Conservation (phyloP, 2,329 filamentous ascomycete species). For the Aspergillus brunneoviolaceus region DNA sequence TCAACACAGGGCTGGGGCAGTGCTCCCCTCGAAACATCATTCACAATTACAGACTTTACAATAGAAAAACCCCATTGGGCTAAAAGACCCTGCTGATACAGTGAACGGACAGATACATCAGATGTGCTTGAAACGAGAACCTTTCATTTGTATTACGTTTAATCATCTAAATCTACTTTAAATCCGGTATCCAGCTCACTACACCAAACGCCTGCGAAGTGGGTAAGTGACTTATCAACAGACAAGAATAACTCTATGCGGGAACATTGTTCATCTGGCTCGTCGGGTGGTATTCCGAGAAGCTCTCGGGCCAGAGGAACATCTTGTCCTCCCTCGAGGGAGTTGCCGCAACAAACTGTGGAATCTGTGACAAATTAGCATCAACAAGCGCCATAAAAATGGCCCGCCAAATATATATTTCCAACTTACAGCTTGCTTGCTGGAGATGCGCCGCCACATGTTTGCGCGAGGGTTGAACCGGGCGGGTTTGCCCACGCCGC, state of each 20-base stretch:
- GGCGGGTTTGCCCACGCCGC: slow-evolving; percentile 58
- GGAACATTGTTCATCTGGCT: slow-evolving; percentile 17
- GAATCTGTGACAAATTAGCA: slow-evolving; percentile 32
- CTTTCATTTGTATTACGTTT: not conserved
- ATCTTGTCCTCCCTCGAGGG: slow-evolving; percentile 61
- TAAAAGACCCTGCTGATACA: too few species aligned
- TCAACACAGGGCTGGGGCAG: too few species aligned
- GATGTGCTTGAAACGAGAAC: not conserved
- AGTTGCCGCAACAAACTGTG: slow-evolving; percentile 51
- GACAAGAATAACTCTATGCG: not conserved
- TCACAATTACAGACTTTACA: too few species aligned
- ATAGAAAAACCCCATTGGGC: too few species aligned
- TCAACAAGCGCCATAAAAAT: slow-evolving; percentile 19
- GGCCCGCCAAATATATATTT: slow-evolving; percentile 15
- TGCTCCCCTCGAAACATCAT: too few species aligned
- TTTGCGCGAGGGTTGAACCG: slow-evolving; percentile 68
- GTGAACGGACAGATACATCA: too few species aligned
- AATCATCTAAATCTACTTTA: not conserved
- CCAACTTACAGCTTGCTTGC: slow-evolving; percentile 52
- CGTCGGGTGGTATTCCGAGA: slow-evolving; percentile 47
- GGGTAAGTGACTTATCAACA: not conserved
- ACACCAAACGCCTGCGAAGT: slow-evolving; percentile 1
- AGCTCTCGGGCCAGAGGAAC: slow-evolving; percentile 62
- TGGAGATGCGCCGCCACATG: slow-evolving; percentile 64
- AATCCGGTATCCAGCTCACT: not conserved